Evolutionary conservation across 2,329 filamentous ascomycete genomes (phyloP), one percentile per base, ranked within the genome.

Genomic region (Fusarium algeriense): DNA sequence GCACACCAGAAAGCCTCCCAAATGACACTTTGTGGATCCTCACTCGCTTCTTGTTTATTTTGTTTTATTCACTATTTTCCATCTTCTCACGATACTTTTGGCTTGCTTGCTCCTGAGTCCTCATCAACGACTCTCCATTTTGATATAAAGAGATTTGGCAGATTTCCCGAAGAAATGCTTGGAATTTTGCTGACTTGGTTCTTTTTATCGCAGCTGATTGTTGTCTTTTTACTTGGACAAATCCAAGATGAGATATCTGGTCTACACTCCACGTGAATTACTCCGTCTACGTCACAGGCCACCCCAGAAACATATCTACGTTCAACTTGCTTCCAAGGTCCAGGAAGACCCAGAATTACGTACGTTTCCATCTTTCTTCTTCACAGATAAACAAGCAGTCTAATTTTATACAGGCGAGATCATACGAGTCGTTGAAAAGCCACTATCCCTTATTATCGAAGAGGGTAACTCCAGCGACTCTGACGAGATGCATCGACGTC

Each of bases 221-320:
- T 73, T 65, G 49, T n/a, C 85, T 64, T 84, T 84, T 69, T 81
- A 80, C 67, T 82, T 80, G 67, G 72, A 83, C 64, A 65, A 75
- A 49, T 57, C 76, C 75, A 76, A 76, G 58, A 87, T 87, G 85
- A 77, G 78, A 58, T 78, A 80, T 15, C 80, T 79, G 45, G 81
- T 74, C 14, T 88, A 88, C 70, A 81, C 80, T 12, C 76, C 83
- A 54, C 75, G 78, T 38, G 84, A 88, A 75, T 79, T 88, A n/a
- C 76, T 87, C 46, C 74, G 73, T 48, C 70, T 82, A 60, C 77
- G 77, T 64, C 69, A 78, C 35, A 41, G 43, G n/a, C 73, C 77
- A 48, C 70, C 74, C 19, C 60, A 67, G n/a, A 68, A 73, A 57
- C 73, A 78, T 12, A 48, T 81, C 23, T 75, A 75, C 52, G 60